phyloP scores from a whole-genome alignment of 108 stramenopile genomes.

The Epithemia pelagica region DNA sequence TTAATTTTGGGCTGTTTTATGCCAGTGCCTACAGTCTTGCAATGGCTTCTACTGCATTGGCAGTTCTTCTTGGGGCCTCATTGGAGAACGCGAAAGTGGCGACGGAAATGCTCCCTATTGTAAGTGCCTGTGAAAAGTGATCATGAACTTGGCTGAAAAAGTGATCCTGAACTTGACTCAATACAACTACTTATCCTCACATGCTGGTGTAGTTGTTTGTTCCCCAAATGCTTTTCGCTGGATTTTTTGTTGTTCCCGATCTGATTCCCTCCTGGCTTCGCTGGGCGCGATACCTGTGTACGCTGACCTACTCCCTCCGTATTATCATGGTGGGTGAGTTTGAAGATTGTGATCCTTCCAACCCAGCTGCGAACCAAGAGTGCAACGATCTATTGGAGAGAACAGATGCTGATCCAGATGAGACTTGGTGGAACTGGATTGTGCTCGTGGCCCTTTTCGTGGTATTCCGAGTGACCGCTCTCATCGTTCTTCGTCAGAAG shows the following conservation, averaged over 20 bases:
- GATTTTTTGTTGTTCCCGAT: constrained; percentile 51
- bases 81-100: constrained; percentile 43
- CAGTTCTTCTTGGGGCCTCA: constrained; percentile 28
- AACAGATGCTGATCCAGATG: constrained; percentile 26
- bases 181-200: background rate
- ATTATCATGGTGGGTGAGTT: constrained; percentile 53
- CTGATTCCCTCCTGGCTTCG: constrained; percentile 46
- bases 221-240: constrained; percentile 73
- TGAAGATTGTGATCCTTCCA: constrained; percentile 28
- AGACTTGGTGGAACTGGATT: constrained; percentile 55
- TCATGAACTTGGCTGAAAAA: too few relatives aligned
- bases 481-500: constrained; percentile 49
- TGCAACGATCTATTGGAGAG: constrained; percentile 45
- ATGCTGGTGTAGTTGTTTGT: constrained; percentile 32
- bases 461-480: constrained; percentile 43
- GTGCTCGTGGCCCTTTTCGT: constrained; percentile 51
- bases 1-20: constrained; percentile 22
- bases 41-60: constrained; percentile 39
- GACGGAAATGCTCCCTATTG: constrained; percentile 36
- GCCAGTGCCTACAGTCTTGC: constrained; percentile 22
- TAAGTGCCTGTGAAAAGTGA: constrained; percentile 4
- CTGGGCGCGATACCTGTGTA: constrained; percentile 74
- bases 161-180: too few relatives aligned
- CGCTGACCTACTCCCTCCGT: constrained; percentile 48
- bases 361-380: constrained; percentile 17